A percentile compares a stretch with the other conserved stretches of the same genome.
Conservation (phyloP, 495 filamentous ascomycete species). For the Hypoxylon fuscum region DNA sequence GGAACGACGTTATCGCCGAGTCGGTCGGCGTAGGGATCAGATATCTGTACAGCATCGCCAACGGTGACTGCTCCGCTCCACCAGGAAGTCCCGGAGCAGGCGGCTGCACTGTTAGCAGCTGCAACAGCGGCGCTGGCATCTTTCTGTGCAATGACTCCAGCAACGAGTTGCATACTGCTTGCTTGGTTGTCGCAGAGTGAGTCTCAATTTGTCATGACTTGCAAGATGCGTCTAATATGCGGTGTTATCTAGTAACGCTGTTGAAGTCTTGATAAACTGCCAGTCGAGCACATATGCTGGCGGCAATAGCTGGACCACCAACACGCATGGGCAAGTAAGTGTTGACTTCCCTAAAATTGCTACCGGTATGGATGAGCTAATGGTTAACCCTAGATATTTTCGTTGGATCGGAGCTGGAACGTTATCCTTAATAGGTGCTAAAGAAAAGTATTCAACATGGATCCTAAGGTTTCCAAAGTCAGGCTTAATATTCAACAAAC, state of each 20-base stretch:
- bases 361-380: background rate
- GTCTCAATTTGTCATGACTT: background rate
- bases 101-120: conserved; percentile 24
- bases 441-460: too few relatives aligned
- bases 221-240: background rate
- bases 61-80: conserved; percentile 31
- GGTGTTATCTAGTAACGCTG: conserved; percentile 24
- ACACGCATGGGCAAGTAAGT: conserved; percentile 36
- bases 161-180: conserved; percentile 17
- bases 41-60: conserved; percentile 37
- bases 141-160: conserved; percentile 32
- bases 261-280: conserved; percentile 36
- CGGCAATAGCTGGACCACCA: conserved; percentile 21
- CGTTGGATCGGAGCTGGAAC: conserved; percentile 23
- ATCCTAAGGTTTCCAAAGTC: too few relatives aligned
- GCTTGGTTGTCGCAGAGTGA: conserved; percentile 29
- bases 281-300: conserved; percentile 27
- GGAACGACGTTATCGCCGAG: conserved; percentile 25
- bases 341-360: background rate
- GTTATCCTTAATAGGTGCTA: conserved; percentile 32
- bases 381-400: conserved; percentile 26
- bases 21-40: conserved; percentile 25
- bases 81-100: conserved; percentile 26
- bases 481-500: too few relatives aligned
- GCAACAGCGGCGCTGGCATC: conserved; percentile 29